A percentile compares a stretch with the other conserved stretches of the same genome.
Evolutionary conservation across 2,329 filamentous ascomycete species (phyloP).

Genomic region (Trichoderma asperellum): DNA sequence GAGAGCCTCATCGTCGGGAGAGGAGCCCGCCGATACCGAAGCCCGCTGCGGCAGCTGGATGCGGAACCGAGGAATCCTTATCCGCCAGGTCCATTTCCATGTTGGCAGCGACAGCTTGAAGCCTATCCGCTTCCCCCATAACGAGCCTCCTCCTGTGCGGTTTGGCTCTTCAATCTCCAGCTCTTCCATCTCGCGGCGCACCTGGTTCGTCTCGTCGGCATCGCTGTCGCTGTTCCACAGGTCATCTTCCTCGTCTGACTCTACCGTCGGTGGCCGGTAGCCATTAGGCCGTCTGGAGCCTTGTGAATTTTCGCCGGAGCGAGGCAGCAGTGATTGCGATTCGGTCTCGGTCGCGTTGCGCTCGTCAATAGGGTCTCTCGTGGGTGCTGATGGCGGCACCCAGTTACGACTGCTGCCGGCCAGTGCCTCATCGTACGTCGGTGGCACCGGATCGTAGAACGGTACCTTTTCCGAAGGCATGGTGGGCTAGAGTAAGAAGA

Average conservation of each 20-base stretch:
- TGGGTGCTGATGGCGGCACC: constrained; percentile 36
- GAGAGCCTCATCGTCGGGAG: constrained; percentile 28
- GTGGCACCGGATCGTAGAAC: constrained; percentile 50
- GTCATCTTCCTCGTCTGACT: constrained; percentile 70
- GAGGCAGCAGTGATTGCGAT: constrained; percentile 73
- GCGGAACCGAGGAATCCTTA: constrained; percentile 55
- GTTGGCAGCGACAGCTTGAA: constrained; percentile 56
- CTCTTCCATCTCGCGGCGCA: constrained; percentile 84
- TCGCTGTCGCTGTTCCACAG: constrained; percentile 54
- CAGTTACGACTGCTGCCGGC: constrained; percentile 36
- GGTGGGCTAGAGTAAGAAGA: constrained; percentile 34
- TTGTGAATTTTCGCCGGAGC: constrained; percentile 47
- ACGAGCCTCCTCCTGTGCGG: constrained; percentile 45
- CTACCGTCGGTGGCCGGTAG: constrained; percentile 81
- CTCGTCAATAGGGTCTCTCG: constrained; percentile 50
- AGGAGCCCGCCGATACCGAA: constrained; percentile 32
- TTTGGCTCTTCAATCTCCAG: constrained; percentile 79
- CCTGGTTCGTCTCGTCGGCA: constrained; percentile 62
- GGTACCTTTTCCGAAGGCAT: constrained; percentile 46
- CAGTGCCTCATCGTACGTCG: constrained; percentile 49
- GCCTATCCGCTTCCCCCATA: constrained; percentile 61
- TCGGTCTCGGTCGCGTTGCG: constrained; percentile 73
- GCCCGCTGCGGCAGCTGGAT: constrained; percentile 52
- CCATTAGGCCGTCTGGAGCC: constrained; percentile 53
- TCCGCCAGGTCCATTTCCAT: constrained; percentile 61